A percentile compares a stretch with the other conserved stretches of the same genome.
These are phyloP conservation scores for Suillus ampliporus DNA, from an alignment of 768 basidiomycete genomes.

Conservation along the genomic window DNA sequence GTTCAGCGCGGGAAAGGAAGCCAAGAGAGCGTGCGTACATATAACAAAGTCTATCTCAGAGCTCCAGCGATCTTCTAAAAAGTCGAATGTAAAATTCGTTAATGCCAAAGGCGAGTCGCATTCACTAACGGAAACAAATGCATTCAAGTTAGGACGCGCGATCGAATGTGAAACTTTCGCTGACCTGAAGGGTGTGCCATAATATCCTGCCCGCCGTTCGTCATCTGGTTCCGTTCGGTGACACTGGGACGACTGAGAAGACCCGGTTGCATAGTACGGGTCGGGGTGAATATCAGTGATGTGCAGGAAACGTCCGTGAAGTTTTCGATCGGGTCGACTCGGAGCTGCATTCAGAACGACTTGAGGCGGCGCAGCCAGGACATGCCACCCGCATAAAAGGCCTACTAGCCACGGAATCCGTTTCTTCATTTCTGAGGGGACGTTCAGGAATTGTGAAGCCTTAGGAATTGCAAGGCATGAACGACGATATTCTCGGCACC, in stretches of 20 bases:
- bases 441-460: background rate
- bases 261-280: slow-evolving; percentile 58
- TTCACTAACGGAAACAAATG: slow-evolving; percentile 41
- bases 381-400: slow-evolving; percentile 13
- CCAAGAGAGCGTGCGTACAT: slow-evolving; percentile 51
- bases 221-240: slow-evolving; percentile 65
- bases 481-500: background rate
- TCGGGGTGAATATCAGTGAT: slow-evolving; percentile 89
- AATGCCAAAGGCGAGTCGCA: slow-evolving; percentile 84
- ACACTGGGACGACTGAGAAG: slow-evolving; percentile 67
- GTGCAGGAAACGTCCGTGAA: slow-evolving; percentile 78
- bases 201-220: slow-evolving; percentile 60
- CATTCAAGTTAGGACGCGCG: slow-evolving; percentile 1
- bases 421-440: slow-evolving; percentile 5
- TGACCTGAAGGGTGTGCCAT: slow-evolving; percentile 72
- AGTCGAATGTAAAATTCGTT: slow-evolving; percentile 84
- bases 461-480: background rate
- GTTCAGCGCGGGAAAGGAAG: slow-evolving; percentile 5
- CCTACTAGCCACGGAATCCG: slow-evolving; percentile 5
- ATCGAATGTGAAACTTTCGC: slow-evolving; percentile 28
- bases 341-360: slow-evolving; percentile 39
- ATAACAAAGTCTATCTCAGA: slow-evolving; percentile 90
- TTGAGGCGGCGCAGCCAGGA: slow-evolving; percentile 47
- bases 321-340: slow-evolving; percentile 40
- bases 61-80: slow-evolving; percentile 78